Evolutionary conservation across 192 early-diverging fungal species (phyloP), one percentile per base, ranked within the genome.

Genomic region (Hyaloraphidium curvatum): DNA sequence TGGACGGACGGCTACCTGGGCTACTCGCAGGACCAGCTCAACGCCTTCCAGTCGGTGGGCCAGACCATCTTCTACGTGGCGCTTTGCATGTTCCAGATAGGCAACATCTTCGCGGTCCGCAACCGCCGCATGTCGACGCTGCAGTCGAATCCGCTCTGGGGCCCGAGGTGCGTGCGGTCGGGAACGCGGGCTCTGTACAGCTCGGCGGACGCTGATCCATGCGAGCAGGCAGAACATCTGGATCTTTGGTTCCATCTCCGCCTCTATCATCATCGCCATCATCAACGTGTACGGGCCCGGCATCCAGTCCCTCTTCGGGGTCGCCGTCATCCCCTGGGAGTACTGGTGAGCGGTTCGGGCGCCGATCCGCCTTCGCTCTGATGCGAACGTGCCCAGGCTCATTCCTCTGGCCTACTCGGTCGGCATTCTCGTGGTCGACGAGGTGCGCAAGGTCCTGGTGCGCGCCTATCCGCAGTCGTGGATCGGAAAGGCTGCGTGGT

Each of bases 401-500:
- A 59, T 80, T 30, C 78, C 82, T 1, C 29, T 82, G 22, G 67
- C 67, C 7, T 70, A 69, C 41, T 77, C 70, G 1, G 14, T 71
- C 2, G 59, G 70, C 39, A 73, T 82, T 53, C 40, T 82, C 30
- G 21, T 73, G 11, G 63, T 71, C 33, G 83, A 82, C 62, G 80
- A 85, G 54, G 14, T 65, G 14, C 55, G 82, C n/a, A 85, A 85
- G 63, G 21, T 70, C 11, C 40, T 68, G 3, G 77, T 79, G 3
- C 59, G 80, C n/a, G 31, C 41, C 0, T 74, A 59, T 54, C 75
- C 77, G 1, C 64, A 59, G 33, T 71, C 69, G 30, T 17, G 69
- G 11, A 33, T 80, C 55, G 77, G 69, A 14, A 73, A 61, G 55
- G 39, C 71, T 40, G 76, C 77, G 27, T 82, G 80, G 80, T 82